Percentiles rank a stretch among this genome's conserved stretches.
Evolutionary conservation across 2,329 filamentous ascomycete genomes (phyloP).

Genomic region (Nemania sp.): DNA sequence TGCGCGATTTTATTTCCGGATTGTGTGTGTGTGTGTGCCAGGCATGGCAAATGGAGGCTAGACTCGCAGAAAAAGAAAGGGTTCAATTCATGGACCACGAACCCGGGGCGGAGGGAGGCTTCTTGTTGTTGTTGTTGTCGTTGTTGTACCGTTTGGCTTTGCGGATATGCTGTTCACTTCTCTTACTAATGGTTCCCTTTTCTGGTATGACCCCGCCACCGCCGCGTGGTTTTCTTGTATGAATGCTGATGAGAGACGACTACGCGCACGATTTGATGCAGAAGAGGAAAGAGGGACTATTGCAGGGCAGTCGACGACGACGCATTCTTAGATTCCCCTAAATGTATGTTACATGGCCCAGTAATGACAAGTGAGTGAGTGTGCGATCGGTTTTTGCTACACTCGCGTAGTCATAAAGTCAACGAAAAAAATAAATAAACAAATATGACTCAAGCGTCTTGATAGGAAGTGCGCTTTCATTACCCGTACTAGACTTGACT

Average conservation of each 20-base stretch:
- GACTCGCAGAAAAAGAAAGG: too few relatives aligned
- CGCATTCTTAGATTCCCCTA: slow-evolving; percentile 19
- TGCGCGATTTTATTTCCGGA: too few relatives aligned
- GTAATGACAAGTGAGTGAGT: slow-evolving; percentile 10
- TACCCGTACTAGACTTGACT: too few relatives aligned
- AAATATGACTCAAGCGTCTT: too few relatives aligned
- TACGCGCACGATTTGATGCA: slow-evolving; percentile 14
- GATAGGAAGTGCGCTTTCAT: too few relatives aligned
- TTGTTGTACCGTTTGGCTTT: neutral
- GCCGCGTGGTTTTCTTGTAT: slow-evolving; percentile 2
- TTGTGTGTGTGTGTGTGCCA: too few relatives aligned
- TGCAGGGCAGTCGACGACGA: slow-evolving; percentile 2
- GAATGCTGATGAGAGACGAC: slow-evolving; percentile 25
- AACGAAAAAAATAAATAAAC: too few relatives aligned
- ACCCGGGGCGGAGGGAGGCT: neutral
- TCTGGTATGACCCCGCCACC: neutral
- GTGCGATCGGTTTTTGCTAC: slow-evolving; percentile 5
- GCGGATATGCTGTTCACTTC: slow-evolving; percentile 7
- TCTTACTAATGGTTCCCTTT: slow-evolving; percentile 8
- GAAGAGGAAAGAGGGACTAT: neutral
- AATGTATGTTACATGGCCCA: slow-evolving; percentile 9
- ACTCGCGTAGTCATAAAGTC: too few relatives aligned
- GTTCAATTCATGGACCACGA: neutral
- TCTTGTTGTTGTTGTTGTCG: neutral
- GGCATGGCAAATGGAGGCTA: too few relatives aligned